Evolutionary conservation across 2,329 filamentous ascomycete species (phyloP).

Genomic region (Xylaria sp.): DNA sequence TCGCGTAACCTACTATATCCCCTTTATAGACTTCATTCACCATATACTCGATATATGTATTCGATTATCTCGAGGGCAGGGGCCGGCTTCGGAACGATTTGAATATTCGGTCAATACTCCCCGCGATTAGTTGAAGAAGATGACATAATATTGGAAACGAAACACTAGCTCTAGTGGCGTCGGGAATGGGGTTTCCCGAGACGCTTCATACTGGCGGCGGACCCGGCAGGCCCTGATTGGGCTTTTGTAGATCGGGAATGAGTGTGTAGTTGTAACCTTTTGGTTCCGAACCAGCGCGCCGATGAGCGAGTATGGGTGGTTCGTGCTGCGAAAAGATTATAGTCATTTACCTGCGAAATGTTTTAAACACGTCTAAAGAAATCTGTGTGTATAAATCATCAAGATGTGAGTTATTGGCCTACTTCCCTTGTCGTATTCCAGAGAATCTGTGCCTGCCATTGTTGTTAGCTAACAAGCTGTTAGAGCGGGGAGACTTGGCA

Average conservation of each 20-base stretch:
- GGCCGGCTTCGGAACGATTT: neutral
- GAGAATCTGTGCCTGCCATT: neutral
- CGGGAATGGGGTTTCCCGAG: conserved; percentile 56
- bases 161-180: too few relatives aligned
- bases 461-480: neutral
- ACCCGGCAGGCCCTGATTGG: neutral
- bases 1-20: too few relatives aligned
- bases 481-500: neutral
- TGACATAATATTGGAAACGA: neutral
- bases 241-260: conserved; percentile 28
- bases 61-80: neutral
- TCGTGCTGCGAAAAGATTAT: neutral
- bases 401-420: neutral
- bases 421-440: neutral
- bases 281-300: conserved; percentile 17
- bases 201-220: neutral
- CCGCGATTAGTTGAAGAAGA: neutral
- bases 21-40: too few relatives aligned
- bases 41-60: too few relatives aligned
- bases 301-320: neutral
- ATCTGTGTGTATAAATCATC: neutral
- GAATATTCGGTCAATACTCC: neutral
- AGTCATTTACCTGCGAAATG: neutral
- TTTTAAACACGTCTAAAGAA: conserved; percentile 1
- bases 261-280: neutral